Base-by-base conservation (phyloP, 768 basidiomycete genomes). In the Mycena maculata region DNA sequence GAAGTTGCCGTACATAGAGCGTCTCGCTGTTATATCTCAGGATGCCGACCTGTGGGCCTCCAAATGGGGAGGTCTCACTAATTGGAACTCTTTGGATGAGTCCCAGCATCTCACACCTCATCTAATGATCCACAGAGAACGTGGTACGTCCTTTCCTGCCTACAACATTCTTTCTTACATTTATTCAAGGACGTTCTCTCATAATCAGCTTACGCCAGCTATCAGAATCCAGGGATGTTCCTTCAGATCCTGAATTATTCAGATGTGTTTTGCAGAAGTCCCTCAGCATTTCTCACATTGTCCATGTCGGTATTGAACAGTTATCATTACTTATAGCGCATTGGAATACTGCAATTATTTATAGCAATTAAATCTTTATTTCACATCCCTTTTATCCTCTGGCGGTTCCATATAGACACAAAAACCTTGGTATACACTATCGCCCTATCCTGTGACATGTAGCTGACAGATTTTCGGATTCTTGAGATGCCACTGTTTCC, bases 381-480 rank as follows among this genome's bases (percentile, higher is more conserved):
- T n/a, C n/a, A n/a, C n/a, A n/a, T n/a, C n/a, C n/a, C n/a, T n/a
- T n/a, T n/a, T n/a, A n/a, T n/a, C n/a, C n/a, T n/a, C n/a, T n/a
- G n/a, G n/a, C n/a, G n/a, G n/a, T n/a, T n/a, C n/a, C n/a, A n/a
- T n/a, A n/a, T n/a, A n/a, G n/a, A n/a, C n/a, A n/a, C n/a, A n/a
- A n/a, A n/a, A n/a, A n/a, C n/a, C n/a, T n/a, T n/a, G n/a, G n/a
- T n/a, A n/a, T n/a, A n/a, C n/a, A n/a, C n/a, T n/a, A 36, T 36
- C 33, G 33, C 33, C 13, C 33, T 6, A 13, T 13, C 33, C 33
- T 36, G 33, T 7, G 8, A 7, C 33, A 36, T 42, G 16, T 76
- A 78, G 54, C 74, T 76, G 0, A 78, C 73, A 7, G 71, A 66
- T 48, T 79, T 79, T 4, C 77, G 54, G 33, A 79, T 79, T 1